Evolutionary conservation across 2,329 filamentous ascomycete genomes (phyloP).

Genomic region (Pseudocercospora pini-densiflorae): DNA sequence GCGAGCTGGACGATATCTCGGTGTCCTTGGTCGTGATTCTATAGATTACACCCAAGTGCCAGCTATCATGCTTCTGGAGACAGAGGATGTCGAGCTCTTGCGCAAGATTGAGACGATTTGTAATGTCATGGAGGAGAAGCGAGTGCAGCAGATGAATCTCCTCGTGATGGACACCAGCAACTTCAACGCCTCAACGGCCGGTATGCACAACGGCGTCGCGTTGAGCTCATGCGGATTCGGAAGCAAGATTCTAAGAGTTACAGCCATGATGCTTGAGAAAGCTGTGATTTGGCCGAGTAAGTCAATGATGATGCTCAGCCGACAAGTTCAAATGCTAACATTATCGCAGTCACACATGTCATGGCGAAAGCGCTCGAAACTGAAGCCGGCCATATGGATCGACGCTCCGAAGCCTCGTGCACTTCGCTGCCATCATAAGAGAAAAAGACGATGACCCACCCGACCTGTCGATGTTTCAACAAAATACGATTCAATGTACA

Average conservation of each 20-base stretch:
- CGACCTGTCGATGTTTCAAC: conserved; percentile 5
- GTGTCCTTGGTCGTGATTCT: conserved; percentile 81
- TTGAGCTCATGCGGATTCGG: conserved; percentile 73
- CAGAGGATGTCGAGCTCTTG: conserved; percentile 86
- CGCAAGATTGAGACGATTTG: conserved; percentile 82
- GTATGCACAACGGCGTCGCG: conserved; percentile 43
- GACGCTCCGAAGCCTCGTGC: conserved; percentile 58
- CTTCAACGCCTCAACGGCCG: conserved; percentile 51
- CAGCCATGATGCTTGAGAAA: conserved; percentile 84
- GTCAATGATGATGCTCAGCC: conserved; percentile 41
- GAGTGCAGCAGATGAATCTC: conserved; percentile 59
- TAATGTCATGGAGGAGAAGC: conserved; percentile 76
- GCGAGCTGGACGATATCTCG: conserved; percentile 86
- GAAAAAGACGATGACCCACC: neutral
- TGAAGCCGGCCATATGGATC: conserved; percentile 67
- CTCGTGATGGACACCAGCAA: conserved; percentile 53
- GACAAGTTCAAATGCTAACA: conserved; percentile 18
- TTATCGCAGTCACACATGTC: conserved; percentile 64
- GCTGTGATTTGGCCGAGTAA: conserved; percentile 91
- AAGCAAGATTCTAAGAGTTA: conserved; percentile 80
- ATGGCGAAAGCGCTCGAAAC: conserved; percentile 69
- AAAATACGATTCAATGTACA: conserved; percentile 11
- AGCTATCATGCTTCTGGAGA: conserved; percentile 86
- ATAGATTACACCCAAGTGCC: conserved; percentile 81
- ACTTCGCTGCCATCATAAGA: conserved; percentile 1